Base-by-base conservation (phyloP, 2,329 filamentous ascomycete genomes). In the Periconia digitata region DNA sequence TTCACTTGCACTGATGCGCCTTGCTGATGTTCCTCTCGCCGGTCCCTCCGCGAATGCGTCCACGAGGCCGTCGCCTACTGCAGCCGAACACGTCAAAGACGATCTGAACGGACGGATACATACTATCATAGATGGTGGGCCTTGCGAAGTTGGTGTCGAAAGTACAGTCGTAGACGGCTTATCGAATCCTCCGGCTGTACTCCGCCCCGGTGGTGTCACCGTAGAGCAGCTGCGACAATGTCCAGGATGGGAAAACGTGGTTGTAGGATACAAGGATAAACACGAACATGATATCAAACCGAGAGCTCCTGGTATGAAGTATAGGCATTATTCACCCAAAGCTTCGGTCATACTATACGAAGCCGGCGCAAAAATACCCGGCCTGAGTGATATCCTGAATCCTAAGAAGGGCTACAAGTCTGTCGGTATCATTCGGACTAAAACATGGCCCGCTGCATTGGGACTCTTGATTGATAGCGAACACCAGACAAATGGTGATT, bases 241-340 rank as follows among this genome's bases (percentile, higher is more conserved):
- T 63, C 76, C 80, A 0, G 92, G 92, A 1, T 99, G 94, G 92
- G 86, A 91, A 66, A 74, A 82, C 34, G 89, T 90, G 1, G 78
- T 80, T 52, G 84, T 87, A 50, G 92, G 83, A 10, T 97, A 96
- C 71, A 85, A 86, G 64, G 90, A 96, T 62, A 80, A 81, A 48
- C 60, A 84, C 15, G 83, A 90, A 60, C 78, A 82, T 17, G 86
- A 82, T 3, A 83, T 81, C 43, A 62, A 58, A 46, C 94, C 94
- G 0, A 80, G 90, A 47, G 94, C 94, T 1, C 94, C 94, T 0
- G 94, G 94, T 1, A 99, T 99, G 94, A 99, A 99, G 73, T 99
- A 99, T 70, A 90, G 94, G 67, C 94, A 99, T 69, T 99, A 99
- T 66, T 95, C 92, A 37, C 94, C 94, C 1, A 89, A 86, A 69